A percentile compares a stretch with the other conserved stretches of the same genome.
Conservation (phyloP, 2,329 filamentous ascomycete genomes). For the Trichoderma sp. region DNA sequence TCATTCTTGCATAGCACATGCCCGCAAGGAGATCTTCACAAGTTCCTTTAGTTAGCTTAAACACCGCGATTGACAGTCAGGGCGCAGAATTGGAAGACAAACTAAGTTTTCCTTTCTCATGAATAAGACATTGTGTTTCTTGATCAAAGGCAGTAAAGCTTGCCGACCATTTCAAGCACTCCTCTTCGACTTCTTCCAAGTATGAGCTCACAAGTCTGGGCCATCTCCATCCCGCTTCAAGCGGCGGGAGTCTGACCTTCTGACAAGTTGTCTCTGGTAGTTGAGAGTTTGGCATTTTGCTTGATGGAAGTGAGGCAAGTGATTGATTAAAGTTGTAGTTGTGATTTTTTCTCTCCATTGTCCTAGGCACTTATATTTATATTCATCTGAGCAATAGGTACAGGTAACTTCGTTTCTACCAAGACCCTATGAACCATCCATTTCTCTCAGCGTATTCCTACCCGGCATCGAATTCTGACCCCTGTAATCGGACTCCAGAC, state of each 20-base stretch:
- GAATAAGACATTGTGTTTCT: not conserved
- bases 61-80: not conserved
- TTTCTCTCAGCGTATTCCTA: not conserved
- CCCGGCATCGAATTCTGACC: not conserved
- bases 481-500: not conserved
- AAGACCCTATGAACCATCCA: not conserved
- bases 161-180: not conserved
- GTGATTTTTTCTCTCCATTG: not conserved
- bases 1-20: not conserved
- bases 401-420: not conserved
- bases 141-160: not conserved
- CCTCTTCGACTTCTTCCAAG: not conserved
- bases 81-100: not conserved
- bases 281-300: not conserved
- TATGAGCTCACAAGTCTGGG: not conserved
- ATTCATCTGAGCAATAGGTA: not conserved
- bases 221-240: not conserved
- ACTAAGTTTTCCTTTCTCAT: not conserved
- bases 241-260: not conserved
- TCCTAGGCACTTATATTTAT: not conserved
- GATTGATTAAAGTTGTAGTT: not conserved
- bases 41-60: not conserved
- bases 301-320: not conserved
- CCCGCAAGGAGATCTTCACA: not conserved
- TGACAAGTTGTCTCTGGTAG: not conserved